Base-by-base conservation (phyloP, 257 asterid species). In the Handroanthus guayacan region DNA sequence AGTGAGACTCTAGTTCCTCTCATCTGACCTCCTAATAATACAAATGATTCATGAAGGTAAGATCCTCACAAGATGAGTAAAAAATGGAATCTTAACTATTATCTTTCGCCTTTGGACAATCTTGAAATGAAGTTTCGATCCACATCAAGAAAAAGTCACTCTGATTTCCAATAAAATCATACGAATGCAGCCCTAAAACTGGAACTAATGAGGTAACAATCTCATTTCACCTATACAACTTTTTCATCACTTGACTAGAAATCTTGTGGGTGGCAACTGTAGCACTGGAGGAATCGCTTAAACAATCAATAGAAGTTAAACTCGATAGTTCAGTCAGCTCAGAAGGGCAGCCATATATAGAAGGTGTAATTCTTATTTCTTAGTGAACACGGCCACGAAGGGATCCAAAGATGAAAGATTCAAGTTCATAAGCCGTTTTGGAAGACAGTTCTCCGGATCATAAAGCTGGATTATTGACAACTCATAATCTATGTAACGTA, bases 381-480 rank as follows among this genome's bases (percentile, higher is more conserved):
- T 58, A 74, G 3, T 3, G 18, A 37, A 1, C 2, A 70, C 2
- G 18, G 68, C 65, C 47, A 2, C 2, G 2, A 67, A 45, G 8
- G 69, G 79, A 10, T 13, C 5, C 17, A 18, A 39, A 11, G 60
- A 50, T 8, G 76, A 77, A 11, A 18, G 43, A 1, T 69, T 77
- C 5, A 79, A 63, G 77, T 25, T 55, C 80, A 74, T 55, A 36
- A 83, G 17, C 58, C 82, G 71, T 48, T 48, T 63, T 3, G 84
- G 76, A 7, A 83, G 80, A 17, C 84, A 83, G 36, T 77, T 68
- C n/a, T 13, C 20, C 7, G 84, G 84, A 47, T 80, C 87, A 6
- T 73, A 80, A 11, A 83, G 81, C 7, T 58, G 45, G 43, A 83
- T 69, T 0, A 25, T 44, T 13, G 76, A 48, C 60, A 5, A 16